Conservation (phyloP, 108 stramenopile species). For the Cyclotella kingstonii region DNA sequence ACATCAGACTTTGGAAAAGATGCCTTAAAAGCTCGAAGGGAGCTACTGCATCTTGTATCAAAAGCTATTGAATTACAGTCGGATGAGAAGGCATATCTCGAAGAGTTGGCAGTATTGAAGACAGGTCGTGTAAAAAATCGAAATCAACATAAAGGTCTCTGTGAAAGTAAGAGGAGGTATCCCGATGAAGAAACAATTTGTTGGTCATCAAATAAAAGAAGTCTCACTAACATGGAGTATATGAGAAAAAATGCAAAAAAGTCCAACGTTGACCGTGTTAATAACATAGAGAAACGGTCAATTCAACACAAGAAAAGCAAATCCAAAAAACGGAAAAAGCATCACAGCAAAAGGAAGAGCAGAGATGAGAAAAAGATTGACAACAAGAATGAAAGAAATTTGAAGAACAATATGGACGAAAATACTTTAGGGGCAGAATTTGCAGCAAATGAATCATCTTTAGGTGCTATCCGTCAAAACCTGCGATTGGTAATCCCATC, state of each 20-base stretch:
- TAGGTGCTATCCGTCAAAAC: not conserved
- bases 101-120: constrained; percentile 26
- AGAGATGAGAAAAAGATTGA: too few species aligned
- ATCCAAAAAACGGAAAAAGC: constrained; percentile 2
- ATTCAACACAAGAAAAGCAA: not conserved
- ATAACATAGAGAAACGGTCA: too few species aligned
- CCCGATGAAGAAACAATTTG: not conserved
- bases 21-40: constrained; percentile 19
- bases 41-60: constrained; percentile 34
- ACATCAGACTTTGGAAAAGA: constrained; percentile 12
- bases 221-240: not conserved
- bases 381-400: too few species aligned
- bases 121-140: constrained; percentile 1
- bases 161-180: too few species aligned
- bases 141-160: not conserved
- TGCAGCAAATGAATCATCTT: constrained; percentile 2
- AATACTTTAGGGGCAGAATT: not conserved
- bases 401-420: too few species aligned
- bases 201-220: not conserved
- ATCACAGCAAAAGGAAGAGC: too few species aligned
- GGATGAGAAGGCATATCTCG: constrained; percentile 30
- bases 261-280: constrained; percentile 11
- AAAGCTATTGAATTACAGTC: constrained; percentile 32
- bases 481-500: not conserved
- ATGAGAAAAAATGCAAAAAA: constrained; percentile 35